Evolutionary conservation across 1,139 yeast genomes (phyloP).

Genomic region (Taiozyma sp.): DNA sequence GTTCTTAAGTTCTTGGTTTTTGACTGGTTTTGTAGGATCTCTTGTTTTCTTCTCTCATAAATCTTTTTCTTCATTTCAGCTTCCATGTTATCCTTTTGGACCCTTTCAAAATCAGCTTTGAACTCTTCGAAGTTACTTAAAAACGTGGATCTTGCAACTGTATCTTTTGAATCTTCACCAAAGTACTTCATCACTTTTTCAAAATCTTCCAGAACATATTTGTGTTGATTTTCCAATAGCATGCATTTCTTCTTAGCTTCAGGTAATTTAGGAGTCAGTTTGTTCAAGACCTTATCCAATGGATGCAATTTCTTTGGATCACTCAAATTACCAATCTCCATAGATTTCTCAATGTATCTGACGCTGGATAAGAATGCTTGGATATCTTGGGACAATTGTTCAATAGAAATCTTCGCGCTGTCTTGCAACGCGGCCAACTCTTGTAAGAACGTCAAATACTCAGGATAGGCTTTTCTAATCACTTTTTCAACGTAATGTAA

Average conservation of each 20-base stretch:
- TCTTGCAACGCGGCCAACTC: conserved; percentile 63
- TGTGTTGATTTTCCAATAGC: conserved; percentile 51
- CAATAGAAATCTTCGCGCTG: conserved; percentile 68
- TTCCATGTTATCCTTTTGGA: conserved; percentile 68
- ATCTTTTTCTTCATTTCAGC: conserved; percentile 77
- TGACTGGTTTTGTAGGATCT: conserved; percentile 30
- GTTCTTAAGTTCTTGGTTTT: conserved; percentile 25
- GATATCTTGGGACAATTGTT: conserved; percentile 72
- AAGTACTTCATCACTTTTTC: conserved; percentile 66
- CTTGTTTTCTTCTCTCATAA: conserved; percentile 64
- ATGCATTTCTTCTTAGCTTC: conserved; percentile 61
- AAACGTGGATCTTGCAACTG: conserved; percentile 59
- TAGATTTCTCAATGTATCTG: conserved; percentile 48
- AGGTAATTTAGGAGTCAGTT: conserved; percentile 48
- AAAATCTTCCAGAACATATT: conserved; percentile 49
- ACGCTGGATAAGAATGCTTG: conserved; percentile 53
- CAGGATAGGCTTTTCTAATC: conserved; percentile 74
- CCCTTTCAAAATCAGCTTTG: conserved; percentile 69
- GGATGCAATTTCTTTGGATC: conserved; percentile 70
- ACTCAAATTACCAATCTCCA: conserved; percentile 71
- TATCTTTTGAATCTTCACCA: conserved; percentile 74
- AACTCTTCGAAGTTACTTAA: conserved; percentile 73
- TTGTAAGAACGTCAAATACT: conserved; percentile 68
- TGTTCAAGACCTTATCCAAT: conserved; percentile 56
- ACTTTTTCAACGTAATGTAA: conserved; percentile 84